Base-by-base conservation (phyloP, 1,284 basidiomycete species). In the Ceratobasidium sp. region DNA sequence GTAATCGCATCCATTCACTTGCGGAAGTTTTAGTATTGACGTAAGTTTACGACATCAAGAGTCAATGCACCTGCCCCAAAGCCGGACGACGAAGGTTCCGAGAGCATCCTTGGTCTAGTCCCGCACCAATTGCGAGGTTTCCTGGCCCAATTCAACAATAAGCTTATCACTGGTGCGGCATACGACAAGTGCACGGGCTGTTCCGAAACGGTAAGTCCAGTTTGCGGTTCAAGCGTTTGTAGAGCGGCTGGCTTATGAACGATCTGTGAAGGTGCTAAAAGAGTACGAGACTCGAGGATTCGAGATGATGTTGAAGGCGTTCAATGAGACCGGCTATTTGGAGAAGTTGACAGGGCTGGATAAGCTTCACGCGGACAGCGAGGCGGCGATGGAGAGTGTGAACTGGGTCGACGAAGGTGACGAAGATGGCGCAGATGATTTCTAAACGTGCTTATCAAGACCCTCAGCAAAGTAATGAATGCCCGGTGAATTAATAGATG, bases 121-220 rank as follows among this genome's bases (percentile, higher is more conserved):
- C 96, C 96, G 0, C 97, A 99, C 79, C 96, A 98, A 79, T 83
- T 99, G 5, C 88, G 97, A 0, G 97, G 96, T 0, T 94, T 89
- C 82, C 83, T 99, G 9, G 87, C 89, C 4, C 89, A 92, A 74
- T 99, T 97, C 84, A 85, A 88, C 60, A 95, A 89, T 49, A 82
- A 96, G 76, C 87, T 88, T 38, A 88, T 99, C 69, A 88, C 90
- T 0, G 96, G 95, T 0, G 87, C 90, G 1, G 93, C 95, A 0
- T 99, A 92, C 79, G 86, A 92, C 72, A 84, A 86, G 58, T 99
- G 97, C 79, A 98, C 96, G 0, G 96, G 92, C 0, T 99, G 96
- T 79, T 92, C 91, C 73, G 86, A 91, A 74, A 85, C 84, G 38
- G 92, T 94, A 74, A 73, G 89, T 77, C 0, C 42, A 11, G 3